These are phyloP conservation scores for Ceratonia siliqua DNA, from an alignment of 306 rosid species.

Conservation along the genomic window DNA sequence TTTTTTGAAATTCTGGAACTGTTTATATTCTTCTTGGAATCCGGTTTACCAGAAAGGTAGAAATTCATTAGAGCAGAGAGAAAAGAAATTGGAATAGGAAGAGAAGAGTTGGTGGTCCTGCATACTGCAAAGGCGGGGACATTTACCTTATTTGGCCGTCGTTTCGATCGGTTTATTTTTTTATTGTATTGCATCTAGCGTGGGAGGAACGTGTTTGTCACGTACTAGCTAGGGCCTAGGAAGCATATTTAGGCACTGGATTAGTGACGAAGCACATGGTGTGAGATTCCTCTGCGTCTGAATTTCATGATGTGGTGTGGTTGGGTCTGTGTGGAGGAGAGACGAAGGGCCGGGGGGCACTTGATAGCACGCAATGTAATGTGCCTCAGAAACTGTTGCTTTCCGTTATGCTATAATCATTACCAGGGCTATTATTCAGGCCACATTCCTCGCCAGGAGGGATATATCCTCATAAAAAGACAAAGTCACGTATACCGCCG, in stretches of 20 bases:
- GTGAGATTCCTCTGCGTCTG: conserved; percentile 31
- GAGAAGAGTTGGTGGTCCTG: conserved; percentile 33
- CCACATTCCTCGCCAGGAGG: conserved; percentile 1
- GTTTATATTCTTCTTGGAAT: neutral
- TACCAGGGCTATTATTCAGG: conserved; percentile 31
- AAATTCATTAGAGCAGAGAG: neutral
- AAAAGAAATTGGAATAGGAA: neutral
- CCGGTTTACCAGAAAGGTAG: neutral
- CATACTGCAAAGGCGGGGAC: neutral
- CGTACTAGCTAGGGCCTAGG: conserved; percentile 38
- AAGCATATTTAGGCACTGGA: conserved; percentile 26
- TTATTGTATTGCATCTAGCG: conserved; percentile 17
- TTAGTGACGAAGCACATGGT: conserved; percentile 45
- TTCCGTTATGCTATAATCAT: conserved; percentile 46
- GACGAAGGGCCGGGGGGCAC: neutral
- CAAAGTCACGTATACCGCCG: no score
- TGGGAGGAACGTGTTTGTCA: conserved; percentile 45
- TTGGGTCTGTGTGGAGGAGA: neutral
- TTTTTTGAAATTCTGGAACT: neutral
- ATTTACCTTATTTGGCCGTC: conserved; percentile 21
- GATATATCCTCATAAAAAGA: no score
- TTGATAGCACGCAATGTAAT: conserved; percentile 20
- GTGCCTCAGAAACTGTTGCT: conserved; percentile 31
- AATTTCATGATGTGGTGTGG: conserved; percentile 31
- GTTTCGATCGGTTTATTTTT: conserved; percentile 14